These are phyloP conservation scores for Nelumbo lutea DNA, from an alignment of 164 flowering plant genomes.

Conservation along the genomic window DNA sequence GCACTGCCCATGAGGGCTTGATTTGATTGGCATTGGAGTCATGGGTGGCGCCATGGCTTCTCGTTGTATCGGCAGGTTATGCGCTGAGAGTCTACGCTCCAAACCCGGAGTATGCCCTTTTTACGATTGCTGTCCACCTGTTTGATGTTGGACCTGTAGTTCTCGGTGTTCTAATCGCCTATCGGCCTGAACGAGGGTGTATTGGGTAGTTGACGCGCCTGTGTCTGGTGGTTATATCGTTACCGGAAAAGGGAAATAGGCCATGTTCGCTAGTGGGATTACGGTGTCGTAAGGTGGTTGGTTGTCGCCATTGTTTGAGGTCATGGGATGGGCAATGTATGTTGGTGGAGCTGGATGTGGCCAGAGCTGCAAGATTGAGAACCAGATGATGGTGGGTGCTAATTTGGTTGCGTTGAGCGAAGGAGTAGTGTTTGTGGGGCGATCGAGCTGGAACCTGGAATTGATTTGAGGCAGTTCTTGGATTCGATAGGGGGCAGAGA, in stretches of 20 bases:
- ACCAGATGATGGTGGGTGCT: slow-evolving; percentile 60
- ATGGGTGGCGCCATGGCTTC: slow-evolving; percentile 82
- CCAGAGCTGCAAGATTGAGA: slow-evolving; percentile 69
- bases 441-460: slow-evolving; percentile 27
- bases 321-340: slow-evolving; percentile 28
- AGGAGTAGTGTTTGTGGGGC: slow-evolving; percentile 60
- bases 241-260: slow-evolving; percentile 58
- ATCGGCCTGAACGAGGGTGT: slow-evolving; percentile 25
- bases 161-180: slow-evolving; percentile 22
- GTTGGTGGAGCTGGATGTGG: slow-evolving; percentile 64
- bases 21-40: slow-evolving; percentile 55
- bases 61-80: slow-evolving; percentile 57
- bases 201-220: slow-evolving; percentile 70
- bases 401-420: slow-evolving; percentile 69
- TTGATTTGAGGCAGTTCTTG: slow-evolving; percentile 44
- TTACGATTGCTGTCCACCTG: slow-evolving; percentile 82
- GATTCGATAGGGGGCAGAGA: slow-evolving; percentile 55
- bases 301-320: slow-evolving; percentile 49
- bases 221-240: slow-evolving; percentile 78
- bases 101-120: slow-evolving; percentile 41
- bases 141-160: slow-evolving; percentile 55
- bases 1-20: slow-evolving; percentile 58
- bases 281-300: slow-evolving; percentile 38
- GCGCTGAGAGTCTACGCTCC: slow-evolving; percentile 52
- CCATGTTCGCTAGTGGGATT: slow-evolving; percentile 39